These are phyloP conservation scores for Geotrichum phurueaensis DNA, from an alignment of 1,139 yeast species.

Conservation along the genomic window DNA sequence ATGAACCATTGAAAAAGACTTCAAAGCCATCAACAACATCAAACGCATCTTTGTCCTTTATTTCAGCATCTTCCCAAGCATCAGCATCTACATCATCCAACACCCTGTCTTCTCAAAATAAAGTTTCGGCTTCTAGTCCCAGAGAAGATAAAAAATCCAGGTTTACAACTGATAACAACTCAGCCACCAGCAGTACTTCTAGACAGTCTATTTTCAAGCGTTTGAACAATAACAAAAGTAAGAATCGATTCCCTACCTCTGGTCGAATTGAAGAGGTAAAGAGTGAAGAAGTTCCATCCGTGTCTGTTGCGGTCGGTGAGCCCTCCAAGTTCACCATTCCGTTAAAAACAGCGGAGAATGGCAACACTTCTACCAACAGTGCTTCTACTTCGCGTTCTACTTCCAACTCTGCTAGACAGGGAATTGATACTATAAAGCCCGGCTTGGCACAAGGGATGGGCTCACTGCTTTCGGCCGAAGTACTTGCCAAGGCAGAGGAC, in stretches of 20 bases:
- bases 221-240: not conserved
- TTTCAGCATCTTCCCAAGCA: not conserved
- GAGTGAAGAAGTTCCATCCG: not conserved
- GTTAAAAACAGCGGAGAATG: not conserved
- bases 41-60: not conserved
- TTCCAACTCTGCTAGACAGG: not conserved
- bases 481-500: constrained; percentile 26
- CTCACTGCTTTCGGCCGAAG: constrained; percentile 16
- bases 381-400: constrained; percentile 4
- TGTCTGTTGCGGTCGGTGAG: not conserved
- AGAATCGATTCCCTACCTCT: constrained; percentile 1
- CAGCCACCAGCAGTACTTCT: not conserved
- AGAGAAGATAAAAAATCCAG: not conserved
- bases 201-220: not conserved
- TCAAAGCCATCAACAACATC: not conserved
- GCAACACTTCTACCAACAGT: not conserved
- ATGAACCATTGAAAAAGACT: not conserved
- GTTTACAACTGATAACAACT: not conserved
- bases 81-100: not conserved
- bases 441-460: constrained; percentile 13
- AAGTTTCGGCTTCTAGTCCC: not conserved
- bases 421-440: not conserved
- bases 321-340: not conserved
- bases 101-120: not conserved
- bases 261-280: constrained; percentile 13